A percentile compares a stretch with the other conserved stretches of the same genome.
phyloP scores from a whole-genome alignment of 1,139 yeast species.

The Hansenula lynferdii region DNA sequence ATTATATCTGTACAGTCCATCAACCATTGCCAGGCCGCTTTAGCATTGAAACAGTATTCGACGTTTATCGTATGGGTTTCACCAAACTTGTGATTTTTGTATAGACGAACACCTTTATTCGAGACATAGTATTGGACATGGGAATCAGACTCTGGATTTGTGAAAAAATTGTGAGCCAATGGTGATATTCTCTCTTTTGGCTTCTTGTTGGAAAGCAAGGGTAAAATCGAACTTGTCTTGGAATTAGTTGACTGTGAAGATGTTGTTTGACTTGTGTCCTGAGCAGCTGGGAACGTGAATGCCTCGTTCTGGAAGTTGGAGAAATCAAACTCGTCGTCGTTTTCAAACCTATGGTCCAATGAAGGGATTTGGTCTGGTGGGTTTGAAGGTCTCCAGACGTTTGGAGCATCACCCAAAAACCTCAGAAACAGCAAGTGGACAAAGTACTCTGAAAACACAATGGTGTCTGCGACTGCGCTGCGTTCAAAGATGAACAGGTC shows the following conservation, averaged over 20 bases:
- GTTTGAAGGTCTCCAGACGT: constrained; percentile 59
- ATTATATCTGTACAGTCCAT: constrained; percentile 82
- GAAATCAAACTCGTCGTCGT: constrained; percentile 25
- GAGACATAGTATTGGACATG: constrained; percentile 76
- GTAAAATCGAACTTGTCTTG: background rate
- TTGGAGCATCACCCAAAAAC: constrained; percentile 64
- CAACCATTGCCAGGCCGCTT: constrained; percentile 81
- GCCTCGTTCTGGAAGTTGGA: constrained; percentile 12
- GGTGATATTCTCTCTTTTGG: constrained; percentile 44
- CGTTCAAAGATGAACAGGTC: constrained; percentile 66
- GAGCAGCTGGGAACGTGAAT: constrained; percentile 1
- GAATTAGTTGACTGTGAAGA: background rate
- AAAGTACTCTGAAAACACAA: constrained; percentile 60
- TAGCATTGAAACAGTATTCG: constrained; percentile 61
- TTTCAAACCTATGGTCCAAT: constrained; percentile 25
- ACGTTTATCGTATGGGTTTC: constrained; percentile 23
- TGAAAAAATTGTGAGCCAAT: constrained; percentile 69
- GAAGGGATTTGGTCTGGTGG: constrained; percentile 37
- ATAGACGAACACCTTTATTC: constrained; percentile 59
- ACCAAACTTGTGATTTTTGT: constrained; percentile 35
- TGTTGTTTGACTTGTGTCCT: background rate
- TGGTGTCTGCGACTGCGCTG: constrained; percentile 52
- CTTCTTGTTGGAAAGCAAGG: constrained; percentile 5
- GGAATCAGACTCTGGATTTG: constrained; percentile 86
- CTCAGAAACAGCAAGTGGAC: constrained; percentile 59